Conservation (phyloP, 2,329 filamentous ascomycete species). For the Sclerotinia subarctica region DNA sequence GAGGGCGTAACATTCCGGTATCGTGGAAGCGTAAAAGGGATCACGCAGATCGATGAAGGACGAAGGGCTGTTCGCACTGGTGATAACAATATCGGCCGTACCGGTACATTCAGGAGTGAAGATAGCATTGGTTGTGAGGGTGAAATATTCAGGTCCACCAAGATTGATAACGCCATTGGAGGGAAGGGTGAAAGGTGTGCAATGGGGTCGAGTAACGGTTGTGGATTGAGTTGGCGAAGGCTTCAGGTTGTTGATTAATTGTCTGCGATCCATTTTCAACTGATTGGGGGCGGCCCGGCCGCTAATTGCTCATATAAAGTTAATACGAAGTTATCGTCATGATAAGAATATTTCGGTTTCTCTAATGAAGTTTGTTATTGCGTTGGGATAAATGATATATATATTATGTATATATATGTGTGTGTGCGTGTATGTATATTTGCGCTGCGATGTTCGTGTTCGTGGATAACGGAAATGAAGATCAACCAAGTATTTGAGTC, state of each 20-base stretch:
- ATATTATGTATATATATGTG: too few species aligned
- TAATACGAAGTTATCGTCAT: slow-evolving; percentile 22
- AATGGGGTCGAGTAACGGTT: slow-evolving; percentile 46
- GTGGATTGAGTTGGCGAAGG: slow-evolving; percentile 34
- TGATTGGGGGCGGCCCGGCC: slow-evolving; percentile 33
- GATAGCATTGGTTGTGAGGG: slow-evolving; percentile 47
- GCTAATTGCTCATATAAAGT: slow-evolving; percentile 22
- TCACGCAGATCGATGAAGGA: slow-evolving; percentile 60
- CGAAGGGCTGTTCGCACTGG: slow-evolving; percentile 26
- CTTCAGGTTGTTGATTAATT: slow-evolving; percentile 33
- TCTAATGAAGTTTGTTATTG: not conserved
- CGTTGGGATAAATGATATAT: not conserved
- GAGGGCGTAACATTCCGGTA: slow-evolving; percentile 89
- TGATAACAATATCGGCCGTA: slow-evolving; percentile 35
- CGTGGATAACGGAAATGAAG: not conserved
- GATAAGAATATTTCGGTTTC: not conserved
- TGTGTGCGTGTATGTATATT: not conserved
- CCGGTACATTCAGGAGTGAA: slow-evolving; percentile 50
- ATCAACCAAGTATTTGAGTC: not conserved
- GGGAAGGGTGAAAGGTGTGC: slow-evolving; percentile 60
- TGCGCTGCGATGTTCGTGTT: not conserved
- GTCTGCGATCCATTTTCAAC: slow-evolving; percentile 33
- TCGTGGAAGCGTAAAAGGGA: slow-evolving; percentile 90
- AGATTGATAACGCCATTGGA: slow-evolving; percentile 50
- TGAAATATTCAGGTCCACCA: slow-evolving; percentile 40